Evolutionary conservation across 208 protist genomes (phyloP).

Genomic region (Angomonas ambiguus): DNA sequence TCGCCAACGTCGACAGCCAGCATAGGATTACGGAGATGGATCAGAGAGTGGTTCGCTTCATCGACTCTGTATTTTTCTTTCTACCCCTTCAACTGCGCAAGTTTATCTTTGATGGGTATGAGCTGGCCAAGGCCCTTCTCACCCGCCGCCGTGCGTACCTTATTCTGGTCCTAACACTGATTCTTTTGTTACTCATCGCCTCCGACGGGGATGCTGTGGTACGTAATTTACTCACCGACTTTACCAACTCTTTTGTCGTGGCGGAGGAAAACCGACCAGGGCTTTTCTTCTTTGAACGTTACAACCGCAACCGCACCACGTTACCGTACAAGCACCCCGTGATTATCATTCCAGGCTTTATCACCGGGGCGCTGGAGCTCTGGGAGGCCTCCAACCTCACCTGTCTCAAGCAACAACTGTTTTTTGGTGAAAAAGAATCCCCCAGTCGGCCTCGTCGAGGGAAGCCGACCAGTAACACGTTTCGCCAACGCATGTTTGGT

Average conservation of each 20-base stretch:
- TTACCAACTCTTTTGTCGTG: constrained; percentile 55
- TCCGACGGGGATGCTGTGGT: background rate
- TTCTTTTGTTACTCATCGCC: constrained; percentile 18
- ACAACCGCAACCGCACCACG: constrained; percentile 10
- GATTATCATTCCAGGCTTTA: constrained; percentile 82
- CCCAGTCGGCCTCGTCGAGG: background rate
- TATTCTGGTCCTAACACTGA: constrained; percentile 22
- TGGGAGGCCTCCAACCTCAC: constrained; percentile 55
- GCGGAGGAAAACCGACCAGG: constrained; percentile 68
- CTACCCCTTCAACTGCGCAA: constrained; percentile 31
- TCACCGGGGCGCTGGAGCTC: constrained; percentile 82
- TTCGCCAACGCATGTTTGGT: constrained; percentile 82
- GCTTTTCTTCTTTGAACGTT: constrained; percentile 32
- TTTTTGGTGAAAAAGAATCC: constrained; percentile 19
- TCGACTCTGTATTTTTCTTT: constrained; percentile 23
- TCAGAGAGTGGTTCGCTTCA: constrained; percentile 2
- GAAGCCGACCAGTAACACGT: constrained; percentile 12
- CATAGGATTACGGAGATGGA: background rate
- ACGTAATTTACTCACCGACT: constrained; percentile 22
- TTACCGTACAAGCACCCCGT: constrained; percentile 69
- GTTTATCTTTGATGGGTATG: constrained; percentile 36
- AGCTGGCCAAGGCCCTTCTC: constrained; percentile 55
- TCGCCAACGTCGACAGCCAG: constrained; percentile 14
- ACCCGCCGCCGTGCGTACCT: constrained; percentile 45
- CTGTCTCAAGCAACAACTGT: constrained; percentile 40